Percentiles rank a stretch among this genome's conserved stretches.
phyloP scores from a whole-genome alignment of 2,329 filamentous ascomycete genomes.

The Pyrenophora tritici-repentis region DNA sequence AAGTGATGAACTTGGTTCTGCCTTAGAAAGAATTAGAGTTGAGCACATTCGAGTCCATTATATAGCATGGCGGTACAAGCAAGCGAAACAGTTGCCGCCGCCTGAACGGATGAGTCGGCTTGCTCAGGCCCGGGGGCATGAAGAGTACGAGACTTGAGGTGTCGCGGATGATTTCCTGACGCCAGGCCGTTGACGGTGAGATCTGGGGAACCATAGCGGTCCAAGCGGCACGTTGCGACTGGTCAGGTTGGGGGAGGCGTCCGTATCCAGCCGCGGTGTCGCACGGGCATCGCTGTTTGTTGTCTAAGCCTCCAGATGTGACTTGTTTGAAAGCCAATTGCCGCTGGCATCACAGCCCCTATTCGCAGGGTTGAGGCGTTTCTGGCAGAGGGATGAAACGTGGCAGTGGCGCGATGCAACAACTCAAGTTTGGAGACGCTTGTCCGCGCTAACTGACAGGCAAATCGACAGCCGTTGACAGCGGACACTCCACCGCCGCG shows the following conservation, averaged over 20 bases:
- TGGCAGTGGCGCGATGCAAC: constrained; percentile 24
- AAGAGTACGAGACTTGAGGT: constrained; percentile 41
- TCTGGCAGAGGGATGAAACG: constrained; percentile 44
- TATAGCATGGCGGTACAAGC: constrained; percentile 32
- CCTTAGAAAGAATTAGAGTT: constrained; percentile 36
- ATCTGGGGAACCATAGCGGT: constrained; percentile 20
- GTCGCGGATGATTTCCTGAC: constrained; percentile 39
- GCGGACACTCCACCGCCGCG: constrained; percentile 8
- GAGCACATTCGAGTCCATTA: constrained; percentile 44
- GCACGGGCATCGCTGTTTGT: constrained; percentile 15
- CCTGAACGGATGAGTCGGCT: constrained; percentile 28
- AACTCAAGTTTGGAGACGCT: constrained; percentile 23
- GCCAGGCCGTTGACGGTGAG: constrained; percentile 20
- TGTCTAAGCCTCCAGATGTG: constrained; percentile 31
- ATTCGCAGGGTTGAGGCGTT: constrained; percentile 29
- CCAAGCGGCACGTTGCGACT: constrained; percentile 27
- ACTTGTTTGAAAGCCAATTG: constrained; percentile 35
- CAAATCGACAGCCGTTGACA: constrained; percentile 11
- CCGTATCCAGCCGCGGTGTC: constrained; percentile 34
- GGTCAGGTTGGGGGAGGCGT: constrained; percentile 28
- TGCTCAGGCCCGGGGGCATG: constrained; percentile 34
- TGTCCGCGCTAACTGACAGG: constrained; percentile 14
- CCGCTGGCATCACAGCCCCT: constrained; percentile 9
- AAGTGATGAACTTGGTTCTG: constrained; percentile 44
- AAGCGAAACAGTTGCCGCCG: constrained; percentile 33